Conservation (phyloP, 257 asterid species). For the Solanum chilense region DNA sequence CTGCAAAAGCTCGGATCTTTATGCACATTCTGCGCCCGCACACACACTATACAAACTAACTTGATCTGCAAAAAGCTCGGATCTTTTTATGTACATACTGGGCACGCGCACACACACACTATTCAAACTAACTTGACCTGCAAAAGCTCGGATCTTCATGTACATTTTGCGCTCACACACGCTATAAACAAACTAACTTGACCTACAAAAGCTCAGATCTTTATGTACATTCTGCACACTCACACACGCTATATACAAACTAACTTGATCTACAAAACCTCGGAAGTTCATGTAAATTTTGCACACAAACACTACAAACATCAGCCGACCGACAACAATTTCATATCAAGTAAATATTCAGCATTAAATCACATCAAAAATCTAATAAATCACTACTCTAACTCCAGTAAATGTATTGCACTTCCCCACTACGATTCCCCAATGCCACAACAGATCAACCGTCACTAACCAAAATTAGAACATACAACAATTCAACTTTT, state of each 20-base stretch:
- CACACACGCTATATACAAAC: too few species aligned
- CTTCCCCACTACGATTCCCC: constrained; percentile 16
- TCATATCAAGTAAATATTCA: neutral
- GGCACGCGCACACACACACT: neutral
- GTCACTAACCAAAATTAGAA: neutral
- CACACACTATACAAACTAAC: neutral
- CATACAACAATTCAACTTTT: neutral
- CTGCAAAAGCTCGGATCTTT: neutral
- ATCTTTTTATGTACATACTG: neutral
- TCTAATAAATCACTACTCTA: neutral
- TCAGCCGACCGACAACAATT: neutral
- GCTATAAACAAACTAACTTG: neutral
- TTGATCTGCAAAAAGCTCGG: neutral
- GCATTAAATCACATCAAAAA: neutral
- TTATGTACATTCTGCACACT: too few species aligned
- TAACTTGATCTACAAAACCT: too few species aligned
- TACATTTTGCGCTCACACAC: neutral
- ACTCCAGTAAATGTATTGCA: constrained; percentile 21
- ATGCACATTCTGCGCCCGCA: neutral
- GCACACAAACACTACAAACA: neutral
- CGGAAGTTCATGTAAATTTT: neutral
- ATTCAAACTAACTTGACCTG: neutral
- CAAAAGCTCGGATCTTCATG: neutral
- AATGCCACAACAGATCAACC: neutral
- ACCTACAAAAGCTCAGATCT: neutral